These are phyloP conservation scores for Corniculantispora saksenae DNA, from an alignment of 2,329 filamentous ascomycete species.

Conservation along the genomic window DNA sequence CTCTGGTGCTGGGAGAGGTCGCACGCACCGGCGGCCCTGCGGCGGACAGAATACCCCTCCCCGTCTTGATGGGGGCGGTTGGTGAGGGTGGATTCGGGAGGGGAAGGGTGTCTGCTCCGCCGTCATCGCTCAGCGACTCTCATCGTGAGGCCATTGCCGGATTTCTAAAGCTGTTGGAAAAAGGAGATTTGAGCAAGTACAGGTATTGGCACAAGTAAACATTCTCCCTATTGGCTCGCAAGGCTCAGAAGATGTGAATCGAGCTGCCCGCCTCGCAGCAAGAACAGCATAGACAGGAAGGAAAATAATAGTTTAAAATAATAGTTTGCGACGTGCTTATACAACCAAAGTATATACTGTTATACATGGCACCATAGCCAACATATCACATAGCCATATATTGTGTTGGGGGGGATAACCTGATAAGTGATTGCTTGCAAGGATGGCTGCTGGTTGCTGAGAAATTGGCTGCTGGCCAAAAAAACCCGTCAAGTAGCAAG, in stretches of 20 bases:
- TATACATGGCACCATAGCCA: no score
- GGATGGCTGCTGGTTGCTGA: no score
- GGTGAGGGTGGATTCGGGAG: neutral
- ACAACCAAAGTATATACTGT: no score
- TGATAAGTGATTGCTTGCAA: no score
- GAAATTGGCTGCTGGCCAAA: no score
- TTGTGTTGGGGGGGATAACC: no score
- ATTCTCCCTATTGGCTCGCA: neutral
- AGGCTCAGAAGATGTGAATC: neutral
- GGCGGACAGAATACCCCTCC: neutral
- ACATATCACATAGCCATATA: no score
- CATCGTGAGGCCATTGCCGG: neutral
- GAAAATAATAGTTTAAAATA: neutral
- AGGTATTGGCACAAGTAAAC: neutral
- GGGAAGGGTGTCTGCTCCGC: slow-evolving; percentile 1
- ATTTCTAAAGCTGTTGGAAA: neutral
- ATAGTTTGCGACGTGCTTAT: no score
- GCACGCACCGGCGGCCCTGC: neutral
- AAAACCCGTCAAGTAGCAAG: no score
- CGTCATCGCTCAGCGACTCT: neutral
- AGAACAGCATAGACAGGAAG: neutral
- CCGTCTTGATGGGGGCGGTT: neutral
- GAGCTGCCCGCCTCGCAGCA: neutral
- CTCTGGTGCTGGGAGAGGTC: slow-evolving; percentile 1
- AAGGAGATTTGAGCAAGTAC: neutral